These are phyloP conservation scores for Cladophialophora carrionii DNA, from an alignment of 2,329 filamentous ascomycete species.

Conservation along the genomic window DNA sequence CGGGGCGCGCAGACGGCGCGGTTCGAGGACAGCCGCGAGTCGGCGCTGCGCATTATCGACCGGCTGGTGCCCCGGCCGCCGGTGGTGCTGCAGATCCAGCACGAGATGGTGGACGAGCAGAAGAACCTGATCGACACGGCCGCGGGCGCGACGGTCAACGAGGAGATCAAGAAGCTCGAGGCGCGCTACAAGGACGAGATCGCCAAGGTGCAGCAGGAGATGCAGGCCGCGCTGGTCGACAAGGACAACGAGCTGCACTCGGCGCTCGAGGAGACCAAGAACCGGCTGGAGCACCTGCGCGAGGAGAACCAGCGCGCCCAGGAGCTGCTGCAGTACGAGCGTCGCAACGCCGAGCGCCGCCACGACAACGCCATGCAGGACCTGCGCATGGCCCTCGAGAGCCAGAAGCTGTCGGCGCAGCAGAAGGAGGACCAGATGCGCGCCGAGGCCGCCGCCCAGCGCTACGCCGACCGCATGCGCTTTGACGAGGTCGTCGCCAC, in stretches of 20 bases:
- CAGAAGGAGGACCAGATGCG: not conserved
- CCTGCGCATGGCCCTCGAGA: not conserved
- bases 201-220: not conserved
- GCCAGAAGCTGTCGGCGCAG: not conserved
- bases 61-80: not conserved
- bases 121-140: constrained; percentile 16
- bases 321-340: not conserved
- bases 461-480: not conserved
- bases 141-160: constrained; percentile 10
- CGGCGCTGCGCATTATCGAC: constrained; percentile 14
- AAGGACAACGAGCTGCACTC: constrained; percentile 1
- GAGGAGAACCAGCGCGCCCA: not conserved
- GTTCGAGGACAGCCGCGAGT: constrained; percentile 1
- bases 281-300: not conserved
- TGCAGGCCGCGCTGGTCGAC: not conserved
- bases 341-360: not conserved
- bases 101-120: constrained; percentile 22
- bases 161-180: constrained; percentile 10
- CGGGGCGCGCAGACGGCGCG: not conserved
- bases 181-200: not conserved
- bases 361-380: not conserved
- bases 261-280: not conserved
- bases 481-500: not conserved
- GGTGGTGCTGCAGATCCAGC: constrained; percentile 16
- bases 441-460: not conserved